These are phyloP conservation scores for Crithidia fasciculata DNA, from an alignment of 208 protist genomes.

Conservation along the genomic window DNA sequence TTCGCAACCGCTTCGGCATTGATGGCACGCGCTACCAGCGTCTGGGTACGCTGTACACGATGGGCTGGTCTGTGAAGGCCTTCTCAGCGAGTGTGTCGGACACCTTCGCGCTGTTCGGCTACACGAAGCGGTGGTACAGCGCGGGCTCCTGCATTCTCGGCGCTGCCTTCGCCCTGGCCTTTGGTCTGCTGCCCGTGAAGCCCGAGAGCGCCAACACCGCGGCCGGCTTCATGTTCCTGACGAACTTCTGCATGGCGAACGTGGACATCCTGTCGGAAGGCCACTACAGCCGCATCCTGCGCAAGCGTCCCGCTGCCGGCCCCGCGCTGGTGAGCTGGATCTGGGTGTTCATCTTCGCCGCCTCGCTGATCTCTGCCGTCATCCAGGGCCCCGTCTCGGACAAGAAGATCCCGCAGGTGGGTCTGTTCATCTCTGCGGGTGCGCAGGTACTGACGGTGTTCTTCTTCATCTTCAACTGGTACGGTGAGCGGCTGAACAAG, in stretches of 20 bases:
- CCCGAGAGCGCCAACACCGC: constrained; percentile 36
- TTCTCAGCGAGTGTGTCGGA: constrained; percentile 59
- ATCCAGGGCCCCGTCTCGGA: constrained; percentile 67
- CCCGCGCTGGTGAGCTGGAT: constrained; percentile 67
- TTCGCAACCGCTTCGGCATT: constrained; percentile 48
- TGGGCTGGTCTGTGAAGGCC: constrained; percentile 74
- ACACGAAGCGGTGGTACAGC: constrained; percentile 74
- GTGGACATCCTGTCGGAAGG: constrained; percentile 78
- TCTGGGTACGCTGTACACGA: constrained; percentile 40
- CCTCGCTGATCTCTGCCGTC: constrained; percentile 39
- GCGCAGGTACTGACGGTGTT: constrained; percentile 50
- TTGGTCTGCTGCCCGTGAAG: constrained; percentile 47
- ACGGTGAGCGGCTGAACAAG: constrained; percentile 56
- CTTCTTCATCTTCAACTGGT: constrained; percentile 74
- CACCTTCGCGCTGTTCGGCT: constrained; percentile 57
- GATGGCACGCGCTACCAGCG: constrained; percentile 56
- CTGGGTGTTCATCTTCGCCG: constrained; percentile 60
- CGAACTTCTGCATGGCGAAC: constrained; percentile 58
- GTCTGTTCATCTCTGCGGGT: constrained; percentile 47
- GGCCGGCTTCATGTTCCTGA: constrained; percentile 59
- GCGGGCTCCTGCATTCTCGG: constrained; percentile 48
- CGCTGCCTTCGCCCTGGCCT: constrained; percentile 40
- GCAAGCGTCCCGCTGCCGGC: constrained; percentile 38
- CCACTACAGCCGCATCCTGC: constrained; percentile 72
- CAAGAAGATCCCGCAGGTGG: constrained; percentile 35